Conservation (phyloP, 2,329 filamentous ascomycete genomes). For the Microascus cirrosus region DNA sequence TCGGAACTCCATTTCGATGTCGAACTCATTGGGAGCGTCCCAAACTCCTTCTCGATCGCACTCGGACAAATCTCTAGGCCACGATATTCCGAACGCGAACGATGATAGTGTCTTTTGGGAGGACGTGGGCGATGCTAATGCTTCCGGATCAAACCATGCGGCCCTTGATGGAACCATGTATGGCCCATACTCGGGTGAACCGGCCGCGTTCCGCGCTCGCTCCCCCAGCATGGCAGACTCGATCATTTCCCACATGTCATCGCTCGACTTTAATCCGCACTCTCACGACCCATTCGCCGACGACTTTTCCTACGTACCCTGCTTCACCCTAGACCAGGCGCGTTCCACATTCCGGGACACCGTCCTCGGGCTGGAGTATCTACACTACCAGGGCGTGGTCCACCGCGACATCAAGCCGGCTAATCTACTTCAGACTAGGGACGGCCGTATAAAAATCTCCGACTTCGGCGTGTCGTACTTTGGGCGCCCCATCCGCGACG, state of each 20-base stretch:
- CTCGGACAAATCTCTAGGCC: conserved; percentile 28
- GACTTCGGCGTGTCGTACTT: conserved; percentile 98
- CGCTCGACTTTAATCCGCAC: conserved; percentile 45
- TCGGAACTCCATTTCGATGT: conserved; percentile 19
- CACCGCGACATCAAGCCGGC: conserved; percentile 82
- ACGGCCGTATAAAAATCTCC: conserved; percentile 89
- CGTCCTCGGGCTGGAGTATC: conserved; percentile 82
- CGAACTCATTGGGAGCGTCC: conserved; percentile 24
- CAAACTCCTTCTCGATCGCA: conserved; percentile 32
- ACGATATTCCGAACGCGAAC: background rate
- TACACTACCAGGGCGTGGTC: conserved; percentile 78
- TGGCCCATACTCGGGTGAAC: conserved; percentile 53
- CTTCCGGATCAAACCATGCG: conserved; percentile 35
- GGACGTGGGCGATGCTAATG: background rate
- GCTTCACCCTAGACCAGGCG: conserved; percentile 76
- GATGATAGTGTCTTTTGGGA: background rate
- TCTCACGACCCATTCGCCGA: conserved; percentile 63
- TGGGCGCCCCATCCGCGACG: conserved; percentile 74
- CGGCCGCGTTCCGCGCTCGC: conserved; percentile 48
- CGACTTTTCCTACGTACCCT: conserved; percentile 86
- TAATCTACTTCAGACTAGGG: conserved; percentile 78
- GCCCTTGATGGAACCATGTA: conserved; percentile 69
- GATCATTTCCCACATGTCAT: conserved; percentile 59
- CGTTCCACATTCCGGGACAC: conserved; percentile 85
- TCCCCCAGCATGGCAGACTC: conserved; percentile 76